Conservation (phyloP, 768 basidiomycete species). For the Lactarius sanguifluus region DNA sequence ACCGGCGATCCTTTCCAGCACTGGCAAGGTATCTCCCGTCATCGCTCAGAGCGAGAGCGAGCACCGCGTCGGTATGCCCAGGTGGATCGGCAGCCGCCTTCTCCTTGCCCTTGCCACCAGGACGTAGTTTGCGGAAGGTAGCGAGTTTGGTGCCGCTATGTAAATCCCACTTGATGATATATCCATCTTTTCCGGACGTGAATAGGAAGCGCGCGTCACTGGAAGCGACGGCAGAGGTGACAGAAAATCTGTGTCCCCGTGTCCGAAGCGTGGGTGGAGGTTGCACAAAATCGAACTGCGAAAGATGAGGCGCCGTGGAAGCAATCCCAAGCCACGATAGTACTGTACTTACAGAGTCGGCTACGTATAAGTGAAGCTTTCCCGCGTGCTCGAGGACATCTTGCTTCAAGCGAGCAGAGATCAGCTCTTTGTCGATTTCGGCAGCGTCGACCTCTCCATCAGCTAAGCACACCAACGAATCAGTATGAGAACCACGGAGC, state of each 20-base stretch:
- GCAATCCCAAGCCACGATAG: background rate
- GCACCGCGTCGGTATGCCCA: slow-evolving; percentile 87
- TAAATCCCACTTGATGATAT: slow-evolving; percentile 84
- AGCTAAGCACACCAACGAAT: slow-evolving; percentile 40
- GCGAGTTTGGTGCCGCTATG: slow-evolving; percentile 56
- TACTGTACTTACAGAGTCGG: slow-evolving; percentile 59
- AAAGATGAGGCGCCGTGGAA: background rate
- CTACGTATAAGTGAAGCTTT: slow-evolving; percentile 79
- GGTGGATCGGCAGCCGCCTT: slow-evolving; percentile 52
- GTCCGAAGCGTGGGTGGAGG: slow-evolving; percentile 56
- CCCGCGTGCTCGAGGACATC: slow-evolving; percentile 91
- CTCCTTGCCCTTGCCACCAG: slow-evolving; percentile 50
- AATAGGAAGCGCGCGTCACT: slow-evolving; percentile 75
- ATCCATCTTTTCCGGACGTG: slow-evolving; percentile 88
- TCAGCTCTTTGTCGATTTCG: slow-evolving; percentile 91
- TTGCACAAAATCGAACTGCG: slow-evolving; percentile 57
- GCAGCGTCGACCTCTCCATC: slow-evolving; percentile 95
- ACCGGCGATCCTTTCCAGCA: slow-evolving; percentile 77
- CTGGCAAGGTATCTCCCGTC: slow-evolving; percentile 87
- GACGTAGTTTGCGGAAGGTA: slow-evolving; percentile 60
- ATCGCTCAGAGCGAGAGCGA: slow-evolving; percentile 77
- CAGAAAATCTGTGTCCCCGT: slow-evolving; percentile 72
- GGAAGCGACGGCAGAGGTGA: slow-evolving; percentile 80
- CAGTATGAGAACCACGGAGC: background rate
- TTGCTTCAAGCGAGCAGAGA: slow-evolving; percentile 85